Base-by-base conservation (phyloP, 352 stramenopile species). In the Pythium phragmiticola region DNA sequence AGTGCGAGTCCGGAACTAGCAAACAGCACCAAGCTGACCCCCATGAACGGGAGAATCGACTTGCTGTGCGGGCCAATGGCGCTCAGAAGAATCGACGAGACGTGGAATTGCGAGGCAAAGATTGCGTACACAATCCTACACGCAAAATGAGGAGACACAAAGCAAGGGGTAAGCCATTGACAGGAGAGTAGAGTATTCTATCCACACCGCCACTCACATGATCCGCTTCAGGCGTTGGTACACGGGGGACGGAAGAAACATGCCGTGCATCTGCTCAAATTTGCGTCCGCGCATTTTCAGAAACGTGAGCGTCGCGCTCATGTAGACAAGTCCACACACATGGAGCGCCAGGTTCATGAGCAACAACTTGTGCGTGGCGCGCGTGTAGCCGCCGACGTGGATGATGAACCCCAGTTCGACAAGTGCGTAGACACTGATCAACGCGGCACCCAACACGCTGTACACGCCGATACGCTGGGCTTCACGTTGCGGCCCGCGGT, bases 211-310 rank as follows among this genome's bases (percentile, higher is more conserved):
- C 30, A 65, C 43, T 17, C 57, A 68, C 68, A 72, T 52, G 53
- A 72, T 75, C 41, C 47, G 56, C 54, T 72, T 68, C 2, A 75
- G 47, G 4, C 64, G 48, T 26, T 56, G 23, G 42, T 72, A 75
- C 14, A 75, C 17, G 12, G 59, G 69, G 16, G 69, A 75, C 37
- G 54, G 47, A 42, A 65, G 42, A 21, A 75, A 58, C 34, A 48
- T 48, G 36, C 66, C 66, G 34, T 75, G 63, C 46, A 75, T 58
- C 9, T 42, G 54, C 51, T 75, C 68, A 49, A 63, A 60, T n/a
- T 72, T 69, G 57, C 61, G 60, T 2, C 68, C 64, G 11, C 46
- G 53, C 4, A 41, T 14, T 30, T 65, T 65, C 17, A 69, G 50
- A 19, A 49, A 36, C 4, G 55, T 34, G 19, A 69, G 54, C 37